Evolutionary conservation across 2,329 filamentous ascomycete genomes (phyloP), one percentile per base, ranked within the genome.

Genomic region (Epichloe elymi): DNA sequence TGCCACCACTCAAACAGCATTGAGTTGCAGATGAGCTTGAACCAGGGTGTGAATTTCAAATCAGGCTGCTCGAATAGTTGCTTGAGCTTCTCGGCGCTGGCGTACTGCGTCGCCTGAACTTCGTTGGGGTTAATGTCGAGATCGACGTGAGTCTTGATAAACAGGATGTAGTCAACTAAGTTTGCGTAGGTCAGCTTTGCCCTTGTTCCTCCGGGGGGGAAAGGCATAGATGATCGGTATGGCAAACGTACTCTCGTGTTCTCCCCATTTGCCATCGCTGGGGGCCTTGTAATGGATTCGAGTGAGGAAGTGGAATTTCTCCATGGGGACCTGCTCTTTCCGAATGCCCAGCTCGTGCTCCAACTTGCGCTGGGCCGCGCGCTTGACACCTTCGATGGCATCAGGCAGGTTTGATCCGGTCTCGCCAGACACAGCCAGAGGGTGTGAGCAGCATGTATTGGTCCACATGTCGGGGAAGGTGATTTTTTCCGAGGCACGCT

Each of bases 401-500:
- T 88, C 86, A 47, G 83, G 77, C 42, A 98, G 75, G 58, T 85
- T 85, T 35, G 82, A 79, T 56, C 93, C 93, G 26, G 88, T 95
- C 79, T 98, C 93, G 57, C 85, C 85, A 8, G 93, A 86, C 58
- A 96, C 86, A 51, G 88, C 87, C 54, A 98, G 78, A 5, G 93
- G 93, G 70, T 98, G 93, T 39, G 93, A 98, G 76, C 93, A 98
- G 78, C 93, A 98, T 35, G 93, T 98, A 72, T 98, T 98, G 57
- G 93, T 98, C 93, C 93, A 98, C 85, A 96, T 90, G 66, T 95
- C 88, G 46, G 93, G 91, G 72, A 98, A 98, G 6, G 93, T 98
- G 65, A 98, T 98, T 98, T 98, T 98, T 74, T 97, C 91, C 40
- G 83, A 74, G 30, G 93, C 93, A 59, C 93, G 86, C 74, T 97